These are phyloP conservation scores for Xylaria sp. DNA, from an alignment of 2,329 filamentous ascomycete genomes.

Conservation along the genomic window DNA sequence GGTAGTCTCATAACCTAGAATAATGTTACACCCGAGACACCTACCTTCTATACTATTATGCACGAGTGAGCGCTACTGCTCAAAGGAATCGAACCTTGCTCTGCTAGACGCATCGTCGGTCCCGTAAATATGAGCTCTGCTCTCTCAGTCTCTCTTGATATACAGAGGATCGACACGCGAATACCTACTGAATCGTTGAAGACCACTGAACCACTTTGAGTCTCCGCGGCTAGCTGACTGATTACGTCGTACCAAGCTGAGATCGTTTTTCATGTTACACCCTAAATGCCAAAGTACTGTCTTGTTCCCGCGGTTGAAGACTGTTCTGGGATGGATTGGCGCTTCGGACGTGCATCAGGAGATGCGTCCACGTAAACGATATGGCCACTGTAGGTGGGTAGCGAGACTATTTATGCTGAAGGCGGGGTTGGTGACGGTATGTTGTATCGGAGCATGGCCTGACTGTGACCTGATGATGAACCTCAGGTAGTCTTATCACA, in stretches of 20 bases:
- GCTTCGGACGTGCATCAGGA: not conserved
- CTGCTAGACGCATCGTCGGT: conserved; percentile 21
- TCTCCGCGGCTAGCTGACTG: not conserved
- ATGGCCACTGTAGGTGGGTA: conserved; percentile 20
- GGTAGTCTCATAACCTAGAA: conserved; percentile 11
- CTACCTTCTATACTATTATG: conserved; percentile 2
- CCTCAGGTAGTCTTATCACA: conserved; percentile 16
- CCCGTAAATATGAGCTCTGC: conserved; percentile 14
- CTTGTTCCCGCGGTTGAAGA: not conserved
- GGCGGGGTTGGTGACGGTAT: conserved; percentile 18
- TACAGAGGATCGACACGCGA: not conserved
- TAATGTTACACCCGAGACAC: conserved; percentile 12
- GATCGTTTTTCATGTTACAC: not conserved
- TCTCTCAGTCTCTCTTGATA: not conserved
- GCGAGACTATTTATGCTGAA: conserved; percentile 29
- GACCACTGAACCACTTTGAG: not conserved
- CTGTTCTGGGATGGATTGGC: not conserved
- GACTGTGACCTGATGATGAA: conserved; percentile 21
- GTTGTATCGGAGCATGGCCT: conserved; percentile 16
- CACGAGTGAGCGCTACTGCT: conserved; percentile 18
- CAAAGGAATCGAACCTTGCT: conserved; percentile 18
- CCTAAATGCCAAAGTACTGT: not conserved
- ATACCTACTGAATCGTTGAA: not conserved
- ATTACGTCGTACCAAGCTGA: not conserved
- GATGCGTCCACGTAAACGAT: conserved; percentile 3